Evolutionary conservation across 2,329 filamentous ascomycete species (phyloP), one percentile per base, ranked within the genome.

Genomic region (Talaromyces sp.): DNA sequence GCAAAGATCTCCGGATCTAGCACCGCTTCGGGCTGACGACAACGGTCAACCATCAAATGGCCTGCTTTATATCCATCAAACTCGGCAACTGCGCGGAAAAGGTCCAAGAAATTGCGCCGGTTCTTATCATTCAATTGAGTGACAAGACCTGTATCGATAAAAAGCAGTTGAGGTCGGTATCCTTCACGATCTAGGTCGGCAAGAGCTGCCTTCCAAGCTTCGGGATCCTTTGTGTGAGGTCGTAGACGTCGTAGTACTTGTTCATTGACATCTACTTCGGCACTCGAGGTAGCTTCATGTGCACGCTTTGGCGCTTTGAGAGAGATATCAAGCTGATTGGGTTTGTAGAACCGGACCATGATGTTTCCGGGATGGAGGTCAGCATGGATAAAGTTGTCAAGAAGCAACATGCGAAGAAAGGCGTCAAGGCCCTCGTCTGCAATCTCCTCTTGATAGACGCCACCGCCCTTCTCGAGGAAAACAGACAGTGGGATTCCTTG

Each of bases 361-460:
- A 99, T 98, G 76, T 99, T 99, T 29, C 95, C 95, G 0, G 95
- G 95, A 75, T 99, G 95, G 34, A 99, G 81, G 75, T 99, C 95
- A 5, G 95, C 94, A 74, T 99, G 95, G 29, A 97, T 89, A 76
- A 99, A 99, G 76, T 99, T 99, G 77, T 99, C 95, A 45, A 99
- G 89, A 13, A 99, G 84, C 17, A 99, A 82, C 95, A 99, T 99
- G 72, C 93, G 92, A 59, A 99, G 80, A 78, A 99, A 99, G 2
- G 94, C 93, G 75, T 99, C 93, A 0, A 99, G 86, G 0, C 95
- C 95, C 80, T 98, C 94, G 65, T 96, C 89, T 3, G 95, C 93
- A 68, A 99, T 96, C 69, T 97, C 94, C 72, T 92, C 88, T 75
- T 97, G 93, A 78, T 96, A 99, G 0, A 92, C 88, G 4, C 95